Percentiles rank a stretch among this genome's conserved stretches.
Evolutionary conservation across 2,329 filamentous ascomycete genomes (phyloP).

Genomic region (Aspergillus tamarii): DNA sequence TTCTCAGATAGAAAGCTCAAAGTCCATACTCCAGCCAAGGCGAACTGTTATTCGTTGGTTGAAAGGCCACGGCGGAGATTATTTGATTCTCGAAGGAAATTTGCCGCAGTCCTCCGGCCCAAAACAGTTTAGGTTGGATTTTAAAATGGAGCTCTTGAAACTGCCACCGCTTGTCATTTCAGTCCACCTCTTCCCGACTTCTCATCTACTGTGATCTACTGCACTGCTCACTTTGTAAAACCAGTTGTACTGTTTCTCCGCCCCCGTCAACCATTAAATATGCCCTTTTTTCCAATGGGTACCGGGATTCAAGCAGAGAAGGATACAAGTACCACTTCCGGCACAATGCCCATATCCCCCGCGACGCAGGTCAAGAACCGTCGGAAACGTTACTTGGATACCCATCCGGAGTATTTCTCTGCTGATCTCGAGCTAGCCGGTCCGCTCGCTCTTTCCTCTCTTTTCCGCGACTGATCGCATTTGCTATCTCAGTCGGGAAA

Average conservation of each 20-base stretch:
- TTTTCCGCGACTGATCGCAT: constrained; percentile 22
- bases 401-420: constrained; percentile 73
- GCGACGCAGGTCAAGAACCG: constrained; percentile 70
- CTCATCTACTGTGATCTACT: no score
- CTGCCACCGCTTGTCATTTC: constrained; percentile 1
- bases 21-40: constrained; percentile 18
- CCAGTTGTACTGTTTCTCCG: neutral
- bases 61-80: neutral
- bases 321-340: constrained; percentile 1
- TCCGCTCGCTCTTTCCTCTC: constrained; percentile 43
- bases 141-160: neutral
- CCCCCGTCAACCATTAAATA: constrained; percentile 14
- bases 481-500: constrained; percentile 16
- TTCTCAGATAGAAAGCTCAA: constrained; percentile 20
- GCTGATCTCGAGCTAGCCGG: constrained; percentile 65
- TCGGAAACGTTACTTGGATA: constrained; percentile 73
- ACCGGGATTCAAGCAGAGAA: constrained; percentile 27
- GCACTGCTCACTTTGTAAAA: neutral
- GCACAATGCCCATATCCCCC: constrained; percentile 33
- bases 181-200: neutral
- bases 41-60: neutral
- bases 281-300: constrained; percentile 43
- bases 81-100: constrained; percentile 10
- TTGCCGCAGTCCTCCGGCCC: constrained; percentile 34
- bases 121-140: constrained; percentile 9